Percentiles rank a stretch among this genome's conserved stretches.
Evolutionary conservation across 129 eudicot species (phyloP).

Genomic region (Centella asiatica): DNA sequence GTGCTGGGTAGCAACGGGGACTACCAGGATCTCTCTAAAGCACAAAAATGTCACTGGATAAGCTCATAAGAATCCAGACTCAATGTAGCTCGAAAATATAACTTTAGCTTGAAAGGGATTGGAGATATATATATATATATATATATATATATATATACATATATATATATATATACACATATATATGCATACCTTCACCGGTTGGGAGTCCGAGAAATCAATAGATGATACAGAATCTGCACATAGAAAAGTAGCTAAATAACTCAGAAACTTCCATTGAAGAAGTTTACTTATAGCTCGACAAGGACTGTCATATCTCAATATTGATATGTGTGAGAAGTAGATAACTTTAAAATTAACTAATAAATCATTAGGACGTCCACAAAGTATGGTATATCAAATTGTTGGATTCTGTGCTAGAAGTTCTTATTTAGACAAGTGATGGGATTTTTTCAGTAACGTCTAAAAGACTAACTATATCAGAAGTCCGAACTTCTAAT

Average conservation of each 20-base stretch:
- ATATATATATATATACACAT: no score
- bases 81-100: no score
- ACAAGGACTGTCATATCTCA: neutral
- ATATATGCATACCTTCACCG: slow-evolving; percentile 1
- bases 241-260: neutral
- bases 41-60: neutral
- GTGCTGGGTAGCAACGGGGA: slow-evolving; percentile 11
- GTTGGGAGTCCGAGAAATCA: neutral
- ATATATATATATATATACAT: no score
- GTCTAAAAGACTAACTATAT: no score
- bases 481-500: no score
- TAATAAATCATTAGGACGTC: neutral
- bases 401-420: no score
- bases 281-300: neutral
- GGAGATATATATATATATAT: no score
- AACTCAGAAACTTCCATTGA: neutral
- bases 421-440: no score
- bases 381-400: no score
- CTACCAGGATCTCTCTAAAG: slow-evolving; percentile 9
- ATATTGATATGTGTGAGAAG: neutral
- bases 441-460: no score
- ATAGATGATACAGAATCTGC: slow-evolving; percentile 4
- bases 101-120: neutral
- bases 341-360: neutral
- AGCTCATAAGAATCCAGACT: no score